Percentiles rank a stretch among this genome's conserved stretches.
phyloP scores from a whole-genome alignment of 441 rosid genomes.

The Erodium trifolium region DNA sequence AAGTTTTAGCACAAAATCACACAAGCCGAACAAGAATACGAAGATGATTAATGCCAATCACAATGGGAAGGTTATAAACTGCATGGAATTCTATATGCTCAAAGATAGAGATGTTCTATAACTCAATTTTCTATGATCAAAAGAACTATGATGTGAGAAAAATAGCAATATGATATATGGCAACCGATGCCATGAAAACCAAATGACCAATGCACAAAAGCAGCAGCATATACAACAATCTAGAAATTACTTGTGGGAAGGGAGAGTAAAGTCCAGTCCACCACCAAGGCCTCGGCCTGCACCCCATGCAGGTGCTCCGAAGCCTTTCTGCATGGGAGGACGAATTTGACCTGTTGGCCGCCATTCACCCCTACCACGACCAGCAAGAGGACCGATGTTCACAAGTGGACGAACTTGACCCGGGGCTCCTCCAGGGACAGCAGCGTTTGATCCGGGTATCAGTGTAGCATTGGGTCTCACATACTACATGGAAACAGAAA shows the following conservation, averaged over 20 bases:
- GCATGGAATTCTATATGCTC: too few species aligned
- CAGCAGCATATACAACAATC: slow-evolving; percentile 16
- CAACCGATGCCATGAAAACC: not conserved
- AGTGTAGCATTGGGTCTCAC: slow-evolving; percentile 94
- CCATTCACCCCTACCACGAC: slow-evolving; percentile 98
- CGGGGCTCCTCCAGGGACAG: slow-evolving; percentile 45
- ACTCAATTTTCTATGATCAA: not conserved
- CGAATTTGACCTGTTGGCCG: slow-evolving; percentile 67
- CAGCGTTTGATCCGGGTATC: slow-evolving; percentile 49
- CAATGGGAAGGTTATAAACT: too few species aligned
- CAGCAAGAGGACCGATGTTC: slow-evolving; percentile 49
- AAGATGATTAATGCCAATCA: too few species aligned
- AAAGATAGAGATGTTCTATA: not conserved
- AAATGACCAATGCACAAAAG: too few species aligned
- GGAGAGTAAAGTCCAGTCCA: slow-evolving; percentile 86
- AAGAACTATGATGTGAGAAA: not conserved
- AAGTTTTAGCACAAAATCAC: not conserved
- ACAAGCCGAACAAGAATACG: not conserved
- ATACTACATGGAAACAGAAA: slow-evolving; percentile 59
- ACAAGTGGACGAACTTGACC: slow-evolving; percentile 75
- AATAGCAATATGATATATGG: not conserved
- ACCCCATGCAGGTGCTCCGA: slow-evolving; percentile 59
- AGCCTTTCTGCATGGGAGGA: slow-evolving; percentile 58
- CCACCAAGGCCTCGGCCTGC: slow-evolving; percentile 69
- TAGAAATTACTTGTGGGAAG: slow-evolving; percentile 85